These are phyloP conservation scores for Ophiosphaerella herpotricha DNA, from an alignment of 2,329 filamentous ascomycete genomes.

Conservation along the genomic window DNA sequence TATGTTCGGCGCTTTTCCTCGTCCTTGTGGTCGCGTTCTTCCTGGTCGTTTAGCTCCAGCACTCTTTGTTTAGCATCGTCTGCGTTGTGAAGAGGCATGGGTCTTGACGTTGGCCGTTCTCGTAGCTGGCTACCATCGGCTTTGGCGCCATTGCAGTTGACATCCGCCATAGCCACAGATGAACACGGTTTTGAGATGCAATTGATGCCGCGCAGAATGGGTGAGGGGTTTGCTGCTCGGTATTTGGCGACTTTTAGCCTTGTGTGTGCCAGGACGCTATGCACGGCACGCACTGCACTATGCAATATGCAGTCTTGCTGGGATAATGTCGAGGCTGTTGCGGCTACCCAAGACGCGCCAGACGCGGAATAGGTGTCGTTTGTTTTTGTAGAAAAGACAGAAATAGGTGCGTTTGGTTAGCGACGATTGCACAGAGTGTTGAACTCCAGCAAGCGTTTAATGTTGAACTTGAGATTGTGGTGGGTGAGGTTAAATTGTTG, in stretches of 20 bases:
- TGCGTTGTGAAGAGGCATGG: conserved; percentile 32
- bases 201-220: conserved; percentile 17
- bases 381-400: not conserved
- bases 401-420: not conserved
- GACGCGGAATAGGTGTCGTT: conserved; percentile 5
- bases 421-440: conserved; percentile 37
- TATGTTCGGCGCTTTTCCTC: conserved; percentile 75
- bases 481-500: conserved; percentile 10
- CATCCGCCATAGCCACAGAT: conserved; percentile 32
- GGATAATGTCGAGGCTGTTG: conserved; percentile 20
- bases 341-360: conserved; percentile 7
- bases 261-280: conserved; percentile 32
- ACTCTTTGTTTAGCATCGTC: conserved; percentile 53
- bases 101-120: conserved; percentile 36
- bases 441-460: conserved; percentile 32
- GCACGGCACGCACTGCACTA: conserved; percentile 20
- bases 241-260: conserved; percentile 27
- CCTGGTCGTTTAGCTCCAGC: conserved; percentile 55
- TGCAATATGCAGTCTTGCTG: conserved; percentile 24
- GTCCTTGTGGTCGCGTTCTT: conserved; percentile 52
- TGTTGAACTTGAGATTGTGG: conserved; percentile 29
- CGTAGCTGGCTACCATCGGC: conserved; percentile 38
- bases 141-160: conserved; percentile 10
- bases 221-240: conserved; percentile 20
- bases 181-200: conserved; percentile 11